A percentile compares a stretch with the other conserved stretches of the same genome.
These are phyloP conservation scores for Plasmodium berghei DNA, from an alignment of 169 alveolate genomes.

Conservation along the genomic window DNA sequence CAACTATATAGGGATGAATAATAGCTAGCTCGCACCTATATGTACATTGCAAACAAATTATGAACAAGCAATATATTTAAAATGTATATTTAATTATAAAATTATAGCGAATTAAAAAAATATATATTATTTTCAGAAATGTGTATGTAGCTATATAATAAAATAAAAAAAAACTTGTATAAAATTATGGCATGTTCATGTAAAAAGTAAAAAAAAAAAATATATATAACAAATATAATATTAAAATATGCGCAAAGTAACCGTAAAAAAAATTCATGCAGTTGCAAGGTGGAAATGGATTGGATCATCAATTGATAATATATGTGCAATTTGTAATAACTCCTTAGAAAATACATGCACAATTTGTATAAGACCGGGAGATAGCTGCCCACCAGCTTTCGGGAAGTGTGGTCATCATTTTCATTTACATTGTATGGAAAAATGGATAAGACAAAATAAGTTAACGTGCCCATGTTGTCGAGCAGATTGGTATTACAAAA, in stretches of 20 bases:
- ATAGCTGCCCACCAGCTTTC: conserved; percentile 87
- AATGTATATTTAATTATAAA: too few species aligned
- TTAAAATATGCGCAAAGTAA: conserved; percentile 78
- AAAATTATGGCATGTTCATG: conserved; percentile 11
- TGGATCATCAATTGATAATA: conserved; percentile 83
- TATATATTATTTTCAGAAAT: too few species aligned
- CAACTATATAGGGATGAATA: too few species aligned
- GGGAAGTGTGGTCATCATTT: conserved; percentile 89
- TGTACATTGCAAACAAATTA: too few species aligned
- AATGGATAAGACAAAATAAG: conserved; percentile 79
- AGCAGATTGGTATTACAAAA: conserved; percentile 71
- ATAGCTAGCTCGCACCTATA: too few species aligned
- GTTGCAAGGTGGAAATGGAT: conserved; percentile 89
- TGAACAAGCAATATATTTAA: too few species aligned
- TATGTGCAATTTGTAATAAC: conserved; percentile 86
- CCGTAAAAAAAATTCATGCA: conserved; percentile 84
- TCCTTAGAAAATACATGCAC: conserved; percentile 87
- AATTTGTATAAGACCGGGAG: conserved; percentile 86
- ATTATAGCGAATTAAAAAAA: too few species aligned
- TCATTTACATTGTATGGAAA: conserved; percentile 88
- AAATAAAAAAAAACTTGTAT: neutral
- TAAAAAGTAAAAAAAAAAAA: conserved; percentile 6
- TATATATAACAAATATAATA: neutral
- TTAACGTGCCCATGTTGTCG: conserved; percentile 74
- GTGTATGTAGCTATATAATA: too few species aligned